Evolutionary conservation across 129 eudicot genomes (phyloP).

Genomic region (Glebionis coronaria): DNA sequence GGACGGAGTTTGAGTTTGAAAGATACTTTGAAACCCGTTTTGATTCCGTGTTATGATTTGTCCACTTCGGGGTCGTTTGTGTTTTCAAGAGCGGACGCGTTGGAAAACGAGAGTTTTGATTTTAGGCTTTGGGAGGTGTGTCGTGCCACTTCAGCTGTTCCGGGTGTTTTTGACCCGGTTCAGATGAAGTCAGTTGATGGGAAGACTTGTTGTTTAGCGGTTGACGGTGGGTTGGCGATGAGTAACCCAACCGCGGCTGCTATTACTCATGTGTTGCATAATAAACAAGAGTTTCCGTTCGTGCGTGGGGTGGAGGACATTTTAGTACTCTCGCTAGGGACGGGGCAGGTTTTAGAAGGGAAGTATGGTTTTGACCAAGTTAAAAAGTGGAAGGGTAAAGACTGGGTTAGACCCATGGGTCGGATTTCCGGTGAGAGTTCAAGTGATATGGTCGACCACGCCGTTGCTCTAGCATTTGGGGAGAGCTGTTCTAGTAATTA

Average conservation of each 20-base stretch:
- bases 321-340: constrained; percentile 80
- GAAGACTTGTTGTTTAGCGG: constrained; percentile 22
- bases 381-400: constrained; percentile 65
- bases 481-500: constrained; percentile 56
- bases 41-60: constrained; percentile 74
- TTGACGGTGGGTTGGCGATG: constrained; percentile 33
- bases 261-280: constrained; percentile 82
- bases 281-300: constrained; percentile 86
- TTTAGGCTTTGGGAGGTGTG: constrained; percentile 39
- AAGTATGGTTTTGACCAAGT: constrained; percentile 52
- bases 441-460: constrained; percentile 80
- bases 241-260: constrained; percentile 58
- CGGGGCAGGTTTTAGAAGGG: constrained; percentile 57
- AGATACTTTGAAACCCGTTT: constrained; percentile 36
- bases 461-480: constrained; percentile 83
- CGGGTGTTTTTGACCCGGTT: constrained; percentile 22
- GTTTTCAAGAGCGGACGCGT: constrained; percentile 40
- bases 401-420: constrained; percentile 86
- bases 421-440: constrained; percentile 69
- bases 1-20: constrained; percentile 29
- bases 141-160: constrained; percentile 34
- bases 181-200: constrained; percentile 27
- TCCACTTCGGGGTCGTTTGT: constrained; percentile 33
- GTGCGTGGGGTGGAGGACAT: constrained; percentile 92
- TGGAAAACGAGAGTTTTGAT: constrained; percentile 29